phyloP scores from a whole-genome alignment of 2,329 filamentous ascomycete species.

The Parafenestella ontariensis region DNA sequence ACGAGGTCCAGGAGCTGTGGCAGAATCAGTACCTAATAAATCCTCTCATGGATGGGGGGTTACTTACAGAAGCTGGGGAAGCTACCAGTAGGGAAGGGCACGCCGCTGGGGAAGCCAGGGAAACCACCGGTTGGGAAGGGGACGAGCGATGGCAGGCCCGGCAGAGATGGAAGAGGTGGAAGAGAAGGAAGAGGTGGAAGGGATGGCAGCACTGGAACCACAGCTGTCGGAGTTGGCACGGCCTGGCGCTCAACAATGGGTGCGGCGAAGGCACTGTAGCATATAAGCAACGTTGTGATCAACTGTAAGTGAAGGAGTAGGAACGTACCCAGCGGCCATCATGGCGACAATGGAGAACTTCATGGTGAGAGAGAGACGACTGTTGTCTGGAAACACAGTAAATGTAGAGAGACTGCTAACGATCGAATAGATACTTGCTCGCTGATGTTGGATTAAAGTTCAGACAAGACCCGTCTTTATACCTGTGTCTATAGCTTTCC shows the following conservation, averaged over 20 bases:
- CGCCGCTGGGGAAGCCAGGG: neutral
- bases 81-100: neutral
- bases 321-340: slow-evolving; percentile 12
- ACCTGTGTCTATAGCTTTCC: neutral
- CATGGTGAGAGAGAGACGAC: slow-evolving; percentile 4
- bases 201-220: neutral
- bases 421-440: neutral
- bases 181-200: neutral
- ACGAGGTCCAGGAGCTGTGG: neutral
- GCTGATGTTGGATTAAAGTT: neutral
- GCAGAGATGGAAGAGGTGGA: neutral
- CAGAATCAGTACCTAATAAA: no score
- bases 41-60: no score
- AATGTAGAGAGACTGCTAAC: neutral
- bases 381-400: neutral
- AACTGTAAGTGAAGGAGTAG: neutral
- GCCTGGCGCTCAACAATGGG: slow-evolving; percentile 10
- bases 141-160: neutral
- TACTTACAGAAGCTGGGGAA: neutral
- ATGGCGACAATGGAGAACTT: slow-evolving; percentile 9
- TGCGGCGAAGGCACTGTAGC: slow-evolving; percentile 7
- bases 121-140: neutral
- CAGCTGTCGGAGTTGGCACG: neutral
- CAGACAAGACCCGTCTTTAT: neutral
- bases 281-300: neutral